Evolutionary conservation across 257 asterid genomes (phyloP), one percentile per base, ranked within the genome.

Genomic region (Plectranthus barbatus): DNA sequence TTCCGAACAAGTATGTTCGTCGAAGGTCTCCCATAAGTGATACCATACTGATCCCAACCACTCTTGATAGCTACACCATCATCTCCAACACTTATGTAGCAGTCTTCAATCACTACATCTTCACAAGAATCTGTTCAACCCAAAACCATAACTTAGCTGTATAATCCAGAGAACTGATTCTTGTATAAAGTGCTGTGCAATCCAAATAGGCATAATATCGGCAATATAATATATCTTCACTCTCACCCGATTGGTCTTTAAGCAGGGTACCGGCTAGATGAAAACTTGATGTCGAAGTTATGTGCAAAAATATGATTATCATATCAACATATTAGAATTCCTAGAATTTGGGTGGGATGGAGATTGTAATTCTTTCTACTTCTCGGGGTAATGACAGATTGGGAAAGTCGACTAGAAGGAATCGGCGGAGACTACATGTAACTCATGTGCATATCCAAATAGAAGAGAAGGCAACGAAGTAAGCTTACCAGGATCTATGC

Each of bases 31-130:
- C 82, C 95, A 60, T 92, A 92, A 10, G 80, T 66, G 69, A 82
- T 85, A 21, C 99, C 99, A 49, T 81, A 92, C 68, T 85, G 99
- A 80, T 92, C 99, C 99, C 99, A 92, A 58, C 99, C 99, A 59
- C 99, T 92, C 86, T 92, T 89, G 72, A 92, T 89, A 9, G 99
- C 99, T 52, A 92, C 72, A n/a, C 85, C 97, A 58, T 92, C 99
- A 70, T 89, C 99, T 37, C 99, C 99, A 11, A 92, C 97, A 20
- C 99, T 92, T 69, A 89, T 86, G 82, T 89, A 92, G 69, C 96
- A 89, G 80, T 92, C 80, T 79, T 89, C 99, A 41, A 92, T 86
- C 64, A 89, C 74, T 87, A 92, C 70, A 71, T 89, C 99, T 70
- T 86, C 94, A 36, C 99, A 89, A 4, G 97, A 92, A 85, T 92